Percentiles rank a stretch among this genome's conserved stretches.
Evolutionary conservation across 169 alveolate genomes (phyloP).

Genomic region (Plasmodium gonderi): DNA sequence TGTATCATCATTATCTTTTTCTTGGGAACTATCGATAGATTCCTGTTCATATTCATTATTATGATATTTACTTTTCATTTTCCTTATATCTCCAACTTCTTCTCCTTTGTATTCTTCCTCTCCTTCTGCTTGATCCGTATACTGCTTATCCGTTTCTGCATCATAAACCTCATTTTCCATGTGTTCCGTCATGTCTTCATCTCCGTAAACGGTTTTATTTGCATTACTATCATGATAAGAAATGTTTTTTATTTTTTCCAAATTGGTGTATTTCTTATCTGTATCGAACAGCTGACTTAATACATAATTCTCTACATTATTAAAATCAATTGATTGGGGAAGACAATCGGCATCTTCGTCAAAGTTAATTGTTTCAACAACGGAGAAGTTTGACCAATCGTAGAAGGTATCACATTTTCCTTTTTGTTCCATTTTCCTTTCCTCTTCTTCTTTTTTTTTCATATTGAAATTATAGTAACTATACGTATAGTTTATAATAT

Average conservation of each 20-base stretch:
- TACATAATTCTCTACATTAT: slow-evolving; percentile 73
- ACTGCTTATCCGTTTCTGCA: slow-evolving; percentile 17
- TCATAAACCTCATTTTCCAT: slow-evolving; percentile 22
- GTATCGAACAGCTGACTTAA: slow-evolving; percentile 59
- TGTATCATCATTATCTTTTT: slow-evolving; percentile 56
- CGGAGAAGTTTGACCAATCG: slow-evolving; percentile 93
- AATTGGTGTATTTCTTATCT: slow-evolving; percentile 77
- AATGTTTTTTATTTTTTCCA: slow-evolving; percentile 75
- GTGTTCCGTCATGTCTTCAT: slow-evolving; percentile 14
- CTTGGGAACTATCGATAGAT: slow-evolving; percentile 26
- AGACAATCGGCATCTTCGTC: slow-evolving; percentile 33
- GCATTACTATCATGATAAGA: slow-evolving; percentile 78
- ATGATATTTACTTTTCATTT: slow-evolving; percentile 20
- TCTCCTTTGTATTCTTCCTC: slow-evolving; percentile 2
- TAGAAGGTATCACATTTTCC: slow-evolving; percentile 84
- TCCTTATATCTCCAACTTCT: not conserved
- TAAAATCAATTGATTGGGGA: slow-evolving; percentile 73
- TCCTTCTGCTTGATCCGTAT: slow-evolving; percentile 3
- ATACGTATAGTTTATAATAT: slow-evolving; percentile 78
- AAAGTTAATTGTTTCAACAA: slow-evolving; percentile 91
- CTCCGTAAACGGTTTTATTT: slow-evolving; percentile 75
- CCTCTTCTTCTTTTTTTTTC: slow-evolving; percentile 90
- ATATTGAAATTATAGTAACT: slow-evolving; percentile 77
- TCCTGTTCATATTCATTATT: slow-evolving; percentile 67
- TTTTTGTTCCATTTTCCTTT: slow-evolving; percentile 86